Evolutionary conservation across 2,329 filamentous ascomycete species (phyloP).

Genomic region (Tolypocladium tundrense): DNA sequence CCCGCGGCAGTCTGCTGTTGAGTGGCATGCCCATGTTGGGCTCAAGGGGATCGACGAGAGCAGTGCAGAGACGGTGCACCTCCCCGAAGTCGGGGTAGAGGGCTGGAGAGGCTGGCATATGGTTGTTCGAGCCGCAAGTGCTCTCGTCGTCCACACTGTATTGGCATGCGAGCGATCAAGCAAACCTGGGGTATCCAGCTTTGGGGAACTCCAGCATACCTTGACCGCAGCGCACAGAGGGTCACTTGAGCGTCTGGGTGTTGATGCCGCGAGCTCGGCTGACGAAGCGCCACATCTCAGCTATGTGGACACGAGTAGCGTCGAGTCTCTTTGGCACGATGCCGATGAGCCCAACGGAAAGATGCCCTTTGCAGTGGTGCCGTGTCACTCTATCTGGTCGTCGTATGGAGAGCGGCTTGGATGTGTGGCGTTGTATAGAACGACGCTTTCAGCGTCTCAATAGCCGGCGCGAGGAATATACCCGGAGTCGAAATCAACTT

Average conservation of each 20-base stretch:
- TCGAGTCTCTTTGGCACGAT: constrained; percentile 8
- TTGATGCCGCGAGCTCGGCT: constrained; percentile 2
- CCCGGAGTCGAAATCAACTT: not conserved
- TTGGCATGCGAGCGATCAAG: constrained; percentile 9
- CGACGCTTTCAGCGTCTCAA: constrained; percentile 6
- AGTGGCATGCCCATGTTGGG: constrained; percentile 71
- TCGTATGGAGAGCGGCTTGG: constrained; percentile 18
- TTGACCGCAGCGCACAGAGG: constrained; percentile 11
- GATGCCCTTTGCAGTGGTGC: constrained; percentile 15
- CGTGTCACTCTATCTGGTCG: constrained; percentile 28
- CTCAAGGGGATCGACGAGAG: constrained; percentile 25
- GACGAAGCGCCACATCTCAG: constrained; percentile 17
- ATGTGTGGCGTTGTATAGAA: constrained; percentile 20
- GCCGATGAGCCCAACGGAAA: not conserved
- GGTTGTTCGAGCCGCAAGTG: constrained; percentile 11
- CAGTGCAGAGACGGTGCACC: constrained; percentile 13
- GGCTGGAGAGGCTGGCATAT: constrained; percentile 21
- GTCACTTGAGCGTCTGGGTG: constrained; percentile 12
- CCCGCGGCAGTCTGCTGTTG: constrained; percentile 62
- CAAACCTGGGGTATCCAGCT: not conserved
- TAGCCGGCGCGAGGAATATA: constrained; percentile 4
- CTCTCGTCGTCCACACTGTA: constrained; percentile 19
- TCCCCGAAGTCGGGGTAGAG: constrained; percentile 6
- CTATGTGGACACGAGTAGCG: constrained; percentile 18
- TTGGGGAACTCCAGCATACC: constrained; percentile 6